A percentile compares a stretch with the other conserved stretches of the same genome.
Evolutionary conservation across 2,329 filamentous ascomycete genomes (phyloP).

Genomic region (Tolypocladium album): DNA sequence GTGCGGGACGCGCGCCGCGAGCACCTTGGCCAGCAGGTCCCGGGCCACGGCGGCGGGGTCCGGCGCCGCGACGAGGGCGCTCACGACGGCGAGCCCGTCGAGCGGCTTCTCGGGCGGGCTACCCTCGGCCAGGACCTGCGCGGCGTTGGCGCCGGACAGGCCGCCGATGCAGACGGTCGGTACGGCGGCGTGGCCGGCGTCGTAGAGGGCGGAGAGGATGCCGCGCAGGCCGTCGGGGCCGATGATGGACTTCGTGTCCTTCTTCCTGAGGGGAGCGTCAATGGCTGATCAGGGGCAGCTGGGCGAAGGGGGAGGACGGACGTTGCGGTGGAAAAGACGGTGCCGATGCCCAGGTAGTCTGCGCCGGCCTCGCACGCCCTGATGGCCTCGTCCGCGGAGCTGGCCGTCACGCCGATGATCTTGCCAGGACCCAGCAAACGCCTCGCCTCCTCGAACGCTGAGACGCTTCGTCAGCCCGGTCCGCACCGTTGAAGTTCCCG

Average conservation of each 20-base stretch:
- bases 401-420: conserved; percentile 85
- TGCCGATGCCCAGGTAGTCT: conserved; percentile 84
- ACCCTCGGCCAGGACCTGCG: conserved; percentile 62
- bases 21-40: conserved; percentile 34
- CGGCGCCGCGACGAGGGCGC: conserved; percentile 67
- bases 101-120: conserved; percentile 43
- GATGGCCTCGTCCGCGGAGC: conserved; percentile 60
- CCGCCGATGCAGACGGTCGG: conserved; percentile 81
- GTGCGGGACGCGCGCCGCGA: conserved; percentile 37
- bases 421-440: conserved; percentile 61
- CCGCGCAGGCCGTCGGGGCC: conserved; percentile 44
- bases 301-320: conserved; percentile 25
- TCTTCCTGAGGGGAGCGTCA: conserved; percentile 46
- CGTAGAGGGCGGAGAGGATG: conserved; percentile 44
- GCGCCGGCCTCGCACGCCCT: conserved; percentile 66
- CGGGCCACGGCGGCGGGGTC: conserved; percentile 55
- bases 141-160: conserved; percentile 66
- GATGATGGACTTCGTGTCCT: conserved; percentile 63
- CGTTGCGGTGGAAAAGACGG: conserved; percentile 78
- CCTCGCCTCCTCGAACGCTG: conserved; percentile 39
- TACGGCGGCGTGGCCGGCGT: conserved; percentile 30
- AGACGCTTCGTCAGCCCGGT: background rate
- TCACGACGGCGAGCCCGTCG: conserved; percentile 80
- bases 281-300: background rate
- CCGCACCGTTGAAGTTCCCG: background rate